Base-by-base conservation (phyloP, 371 early-diverging fungal genomes). In the Mucor indicus region DNA sequence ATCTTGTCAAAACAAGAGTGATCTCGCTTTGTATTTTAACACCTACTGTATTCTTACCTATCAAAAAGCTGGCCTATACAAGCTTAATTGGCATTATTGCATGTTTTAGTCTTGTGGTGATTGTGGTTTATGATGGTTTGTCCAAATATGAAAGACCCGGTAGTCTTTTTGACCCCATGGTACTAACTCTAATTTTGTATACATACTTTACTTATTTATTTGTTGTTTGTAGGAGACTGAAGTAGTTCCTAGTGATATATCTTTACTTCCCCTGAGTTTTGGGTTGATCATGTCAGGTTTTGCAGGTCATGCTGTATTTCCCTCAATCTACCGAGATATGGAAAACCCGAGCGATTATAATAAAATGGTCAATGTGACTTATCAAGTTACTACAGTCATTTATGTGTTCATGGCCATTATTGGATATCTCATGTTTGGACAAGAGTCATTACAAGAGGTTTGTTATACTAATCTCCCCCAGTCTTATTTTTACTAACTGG, bases 381-480 rank as follows among this genome's bases (percentile, higher is more conserved):
- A 74, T 38, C 41, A 53, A 2, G 38, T 70, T 11, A 70, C 70
- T 5, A 43, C 52, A 19, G 33, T 41, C 11, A 52, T 63, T 7
- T 74, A 74, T 38, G 21, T 47, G 12, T 25, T 55, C 3, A 67
- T 74, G 65, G 66, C 66, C 16, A 46, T 53, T 12, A 48, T 69
- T 23, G 89, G 91, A 7, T 90, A 88, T 51, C 22, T 77, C 12
- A 90, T 90, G 91, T 90, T 88, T 80, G 91, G 91, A 1, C 56
- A 61, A 43, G 63, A 49, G 12, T 68, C 76, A 3, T 52, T 72
- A 48, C 74, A 81, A 57, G 86, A 85, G 67, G 78, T 79, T 65
- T n/a, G n/a, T n/a, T n/a, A n/a, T n/a, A n/a, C n/a, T n/a, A n/a
- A n/a, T n/a, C n/a, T n/a, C n/a, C n/a, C n/a, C n/a, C n/a, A n/a